Evolutionary conservation across 768 basidiomycete genomes (phyloP).

Genomic region (Dacryopinax spathularia): DNA sequence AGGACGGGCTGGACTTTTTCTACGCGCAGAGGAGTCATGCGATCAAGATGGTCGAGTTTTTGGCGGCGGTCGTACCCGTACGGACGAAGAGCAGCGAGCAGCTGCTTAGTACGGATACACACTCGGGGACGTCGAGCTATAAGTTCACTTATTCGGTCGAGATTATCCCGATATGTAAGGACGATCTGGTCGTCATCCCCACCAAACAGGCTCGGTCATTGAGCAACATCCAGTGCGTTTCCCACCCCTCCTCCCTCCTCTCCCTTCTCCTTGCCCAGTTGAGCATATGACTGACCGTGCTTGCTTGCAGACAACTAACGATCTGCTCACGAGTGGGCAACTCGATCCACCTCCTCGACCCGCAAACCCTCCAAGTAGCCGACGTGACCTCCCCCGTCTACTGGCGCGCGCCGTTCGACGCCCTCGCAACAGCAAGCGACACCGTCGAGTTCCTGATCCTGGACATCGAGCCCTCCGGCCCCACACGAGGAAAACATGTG

Average conservation of each 20-base stretch:
- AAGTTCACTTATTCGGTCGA: constrained; percentile 97
- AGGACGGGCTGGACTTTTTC: constrained; percentile 94
- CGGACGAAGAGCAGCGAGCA: constrained; percentile 92
- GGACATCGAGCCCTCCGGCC: constrained; percentile 77
- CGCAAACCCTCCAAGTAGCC: constrained; percentile 64
- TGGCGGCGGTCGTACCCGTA: constrained; percentile 73
- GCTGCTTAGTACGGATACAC: constrained; percentile 81
- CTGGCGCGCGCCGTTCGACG: constrained; percentile 84
- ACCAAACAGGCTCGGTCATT: constrained; percentile 64
- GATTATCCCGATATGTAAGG: constrained; percentile 93
- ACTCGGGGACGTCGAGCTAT: constrained; percentile 85
- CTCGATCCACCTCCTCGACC: constrained; percentile 82
- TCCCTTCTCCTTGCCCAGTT: neutral
- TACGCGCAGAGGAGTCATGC: constrained; percentile 83
- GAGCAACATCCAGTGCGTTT: constrained; percentile 59
- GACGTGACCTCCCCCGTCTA: constrained; percentile 68
- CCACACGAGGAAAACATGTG: constrained; percentile 59
- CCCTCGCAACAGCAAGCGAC: constrained; percentile 68
- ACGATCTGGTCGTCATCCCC: constrained; percentile 87
- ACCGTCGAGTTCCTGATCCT: constrained; percentile 90
- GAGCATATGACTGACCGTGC: neutral
- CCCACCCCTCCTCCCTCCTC: neutral
- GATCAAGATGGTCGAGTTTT: constrained; percentile 91
- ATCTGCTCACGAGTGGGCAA: constrained; percentile 86
- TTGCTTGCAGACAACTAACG: constrained; percentile 48